phyloP scores from a whole-genome alignment of 257 asterid species.

The Ilex aquifolium region DNA sequence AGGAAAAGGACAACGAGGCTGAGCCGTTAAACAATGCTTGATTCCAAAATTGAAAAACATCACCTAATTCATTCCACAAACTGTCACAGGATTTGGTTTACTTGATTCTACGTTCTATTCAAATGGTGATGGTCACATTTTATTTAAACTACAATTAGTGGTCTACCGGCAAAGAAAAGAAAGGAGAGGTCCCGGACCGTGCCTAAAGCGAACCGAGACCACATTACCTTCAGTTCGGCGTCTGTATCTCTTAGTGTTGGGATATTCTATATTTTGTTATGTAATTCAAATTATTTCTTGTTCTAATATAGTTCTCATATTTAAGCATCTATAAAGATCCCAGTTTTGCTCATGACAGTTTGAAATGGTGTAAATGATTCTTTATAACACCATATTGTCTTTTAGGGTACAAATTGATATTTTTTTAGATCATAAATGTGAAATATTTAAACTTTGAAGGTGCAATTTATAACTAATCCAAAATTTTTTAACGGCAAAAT shows the following conservation, averaged over 20 bases:
- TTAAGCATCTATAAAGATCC: conserved; percentile 11
- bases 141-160: too few relatives aligned
- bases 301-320: conserved; percentile 13
- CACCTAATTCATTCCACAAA: conserved; percentile 4
- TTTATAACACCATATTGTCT: background rate
- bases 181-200: too few relatives aligned
- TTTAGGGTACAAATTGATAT: too few relatives aligned
- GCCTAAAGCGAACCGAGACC: too few relatives aligned
- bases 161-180: too few relatives aligned
- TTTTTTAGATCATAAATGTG: too few relatives aligned
- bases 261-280: conserved; percentile 9
- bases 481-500: too few relatives aligned
- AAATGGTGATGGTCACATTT: too few relatives aligned
- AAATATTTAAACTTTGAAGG: too few relatives aligned
- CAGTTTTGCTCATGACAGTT: conserved; percentile 19
- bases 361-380: conserved; percentile 9
- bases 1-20: conserved; percentile 42
- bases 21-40: conserved; percentile 62
- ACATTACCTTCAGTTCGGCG: background rate
- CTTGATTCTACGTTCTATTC: too few relatives aligned
- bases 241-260: conserved; percentile 18
- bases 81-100: too few relatives aligned
- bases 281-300: conserved; percentile 9
- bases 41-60: conserved; percentile 15
- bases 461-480: too few relatives aligned